A percentile compares a stretch with the other conserved stretches of the same genome.
phyloP scores from a whole-genome alignment of 2,329 filamentous ascomycete genomes.

The Neonectria punicea region DNA sequence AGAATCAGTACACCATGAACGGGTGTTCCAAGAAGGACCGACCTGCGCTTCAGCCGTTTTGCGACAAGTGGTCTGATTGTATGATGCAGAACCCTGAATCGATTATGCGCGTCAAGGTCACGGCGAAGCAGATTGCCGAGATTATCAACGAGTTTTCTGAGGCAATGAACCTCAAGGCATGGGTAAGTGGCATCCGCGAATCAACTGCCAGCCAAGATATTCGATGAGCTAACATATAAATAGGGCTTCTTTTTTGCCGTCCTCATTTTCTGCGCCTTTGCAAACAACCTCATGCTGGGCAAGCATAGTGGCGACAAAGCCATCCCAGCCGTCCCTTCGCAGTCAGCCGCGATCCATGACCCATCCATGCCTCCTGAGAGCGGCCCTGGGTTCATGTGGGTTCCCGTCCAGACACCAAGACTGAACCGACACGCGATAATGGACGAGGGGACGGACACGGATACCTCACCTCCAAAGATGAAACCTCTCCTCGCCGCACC shows the following conservation, averaged over 20 bases:
- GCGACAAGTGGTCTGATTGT: constrained; percentile 85
- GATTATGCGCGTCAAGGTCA: constrained; percentile 82
- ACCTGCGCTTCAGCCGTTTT: constrained; percentile 78
- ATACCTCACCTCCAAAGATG: constrained; percentile 58
- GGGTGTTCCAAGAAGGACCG: constrained; percentile 73
- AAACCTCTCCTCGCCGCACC: constrained; percentile 56
- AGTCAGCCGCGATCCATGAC: constrained; percentile 35
- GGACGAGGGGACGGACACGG: constrained; percentile 62
- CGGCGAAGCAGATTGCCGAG: constrained; percentile 87
- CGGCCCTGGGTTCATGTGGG: constrained; percentile 59
- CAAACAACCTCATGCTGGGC: constrained; percentile 62
- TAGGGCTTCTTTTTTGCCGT: constrained; percentile 64
- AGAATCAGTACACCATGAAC: constrained; percentile 79
- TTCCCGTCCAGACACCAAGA: constrained; percentile 61
- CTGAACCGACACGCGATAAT: constrained; percentile 55
- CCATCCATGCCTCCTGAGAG: constrained; percentile 43
- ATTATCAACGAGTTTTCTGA: constrained; percentile 96
- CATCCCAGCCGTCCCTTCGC: constrained; percentile 41
- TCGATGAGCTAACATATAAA: constrained; percentile 23
- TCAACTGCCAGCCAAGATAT: background rate
- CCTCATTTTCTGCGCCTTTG: constrained; percentile 59
- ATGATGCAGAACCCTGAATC: constrained; percentile 85
- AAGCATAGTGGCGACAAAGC: constrained; percentile 45
- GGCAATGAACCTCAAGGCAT: constrained; percentile 84
- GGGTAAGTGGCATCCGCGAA: constrained; percentile 54